Evolutionary conservation across 2,329 filamentous ascomycete genomes (phyloP), one percentile per base, ranked within the genome.

Genomic region (Rutstroemia sp.): DNA sequence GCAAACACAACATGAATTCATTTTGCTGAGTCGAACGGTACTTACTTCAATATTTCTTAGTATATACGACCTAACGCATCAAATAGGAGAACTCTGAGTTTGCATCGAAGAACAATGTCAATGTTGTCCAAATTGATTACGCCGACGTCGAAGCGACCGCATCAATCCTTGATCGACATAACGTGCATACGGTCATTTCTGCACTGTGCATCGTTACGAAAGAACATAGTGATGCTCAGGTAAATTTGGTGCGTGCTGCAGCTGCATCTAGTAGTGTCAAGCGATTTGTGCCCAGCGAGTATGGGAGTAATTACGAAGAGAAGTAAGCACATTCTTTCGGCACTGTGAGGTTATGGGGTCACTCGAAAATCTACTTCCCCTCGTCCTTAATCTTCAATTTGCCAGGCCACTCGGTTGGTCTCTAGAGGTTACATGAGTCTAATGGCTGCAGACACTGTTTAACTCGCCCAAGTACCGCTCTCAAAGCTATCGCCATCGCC

Each of bases 271-370:
- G 64, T 5, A 60, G 54, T 36, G 69, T 71, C n/a, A 63, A 56
- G 50, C 65, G 71, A 53, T 73, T 73, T 62, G 64, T 71, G 9
- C 71, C 71, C 3, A 72, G 70, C 34, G 71, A 73, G 57, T 73
- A 69, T 57, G 72, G 72, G 42, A 64, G 72, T 51, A 70, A 72
- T 51, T 73, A 72, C 55, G 64, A 71, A 49, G 49, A 45, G 38
- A 56, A 52, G 56, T 58, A n/a, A 40, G 46, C 16, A 17, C 5
- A 17, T 19, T 42, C 10, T n/a, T 17, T 42, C 39, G 6, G 5
- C 19, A 4, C 23, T 23, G 23, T 23, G 23, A 23, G 23, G 23
- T 23, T 23, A 23, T 23, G 23, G 30, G 9, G 30, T 34, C 12
- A 10, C 9, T 12, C 10, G 9, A 34, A 9, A 5, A 34, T 10